phyloP scores from a whole-genome alignment of 495 filamentous ascomycete species.

The Penicillium mononematosum region DNA sequence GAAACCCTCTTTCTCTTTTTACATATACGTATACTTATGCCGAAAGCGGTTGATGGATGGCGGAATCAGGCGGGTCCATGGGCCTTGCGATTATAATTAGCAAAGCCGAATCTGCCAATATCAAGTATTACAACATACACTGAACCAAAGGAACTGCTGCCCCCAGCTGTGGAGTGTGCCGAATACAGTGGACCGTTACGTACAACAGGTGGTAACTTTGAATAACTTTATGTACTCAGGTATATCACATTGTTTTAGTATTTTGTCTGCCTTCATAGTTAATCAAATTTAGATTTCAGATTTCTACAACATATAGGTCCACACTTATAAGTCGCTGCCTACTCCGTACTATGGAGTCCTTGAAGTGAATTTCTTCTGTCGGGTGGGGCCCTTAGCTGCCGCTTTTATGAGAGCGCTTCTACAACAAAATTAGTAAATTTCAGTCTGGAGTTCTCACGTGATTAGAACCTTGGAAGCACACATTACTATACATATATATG shows the following conservation, averaged over 20 bases:
- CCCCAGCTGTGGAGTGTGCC: conserved; percentile 22
- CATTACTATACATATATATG: too few species aligned
- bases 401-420: background rate
- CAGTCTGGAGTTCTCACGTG: background rate
- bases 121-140: conserved; percentile 12
- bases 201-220: background rate
- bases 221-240: too few species aligned
- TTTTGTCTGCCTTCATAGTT: background rate
- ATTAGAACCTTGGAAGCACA: too few species aligned
- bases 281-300: background rate
- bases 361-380: background rate
- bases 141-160: conserved; percentile 22
- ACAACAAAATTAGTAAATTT: background rate
- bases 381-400: background rate
- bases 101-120: background rate
- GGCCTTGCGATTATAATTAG: conserved; percentile 1
- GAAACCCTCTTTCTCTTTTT: background rate
- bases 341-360: background rate
- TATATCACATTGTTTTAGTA: background rate
- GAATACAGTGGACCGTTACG: background rate
- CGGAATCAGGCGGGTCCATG: conserved; percentile 21
- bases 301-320: background rate
- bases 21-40: conserved; percentile 28
- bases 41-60: conserved; percentile 35
- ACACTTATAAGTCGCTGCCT: background rate